A percentile compares a stretch with the other conserved stretches of the same genome.
Conservation (phyloP, 768 basidiomycete species). For the Brasilioporus rufonigricans region DNA sequence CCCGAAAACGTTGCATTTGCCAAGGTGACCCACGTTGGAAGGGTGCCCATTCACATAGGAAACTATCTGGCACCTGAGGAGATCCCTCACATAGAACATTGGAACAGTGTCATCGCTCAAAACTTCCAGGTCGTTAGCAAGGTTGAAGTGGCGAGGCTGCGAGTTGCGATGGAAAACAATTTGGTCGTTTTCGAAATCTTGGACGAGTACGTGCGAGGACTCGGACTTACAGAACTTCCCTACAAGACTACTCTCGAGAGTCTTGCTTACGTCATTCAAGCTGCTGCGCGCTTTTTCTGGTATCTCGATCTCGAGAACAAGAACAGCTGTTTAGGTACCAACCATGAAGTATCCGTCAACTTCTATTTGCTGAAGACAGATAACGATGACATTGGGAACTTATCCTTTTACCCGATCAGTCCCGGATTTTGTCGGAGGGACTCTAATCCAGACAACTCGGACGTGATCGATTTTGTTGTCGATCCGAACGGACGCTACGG, state of each 20-base stretch:
- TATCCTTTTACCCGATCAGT: background rate
- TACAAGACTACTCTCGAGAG: background rate
- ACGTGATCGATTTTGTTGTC: too few relatives aligned
- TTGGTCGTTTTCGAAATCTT: background rate
- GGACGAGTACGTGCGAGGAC: background rate
- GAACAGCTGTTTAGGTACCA: background rate
- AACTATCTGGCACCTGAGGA: background rate
- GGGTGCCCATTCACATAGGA: too few relatives aligned
- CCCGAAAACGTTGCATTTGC: background rate
- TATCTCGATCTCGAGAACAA: too few relatives aligned
- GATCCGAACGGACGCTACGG: constrained; percentile 31
- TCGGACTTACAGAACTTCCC: too few relatives aligned
- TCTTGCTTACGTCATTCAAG: background rate
- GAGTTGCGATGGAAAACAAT: background rate
- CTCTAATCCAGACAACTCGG: background rate
- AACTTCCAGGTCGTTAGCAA: background rate
- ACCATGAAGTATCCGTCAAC: constrained; percentile 5
- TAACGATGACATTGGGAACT: constrained; percentile 2
- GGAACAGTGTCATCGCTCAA: too few relatives aligned
- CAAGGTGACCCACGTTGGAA: constrained; percentile 1
- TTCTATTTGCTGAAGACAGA: constrained; percentile 4
- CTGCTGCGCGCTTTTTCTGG: constrained; percentile 20
- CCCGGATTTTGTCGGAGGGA: constrained; percentile 6
- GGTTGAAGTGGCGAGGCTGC: constrained; percentile 1
- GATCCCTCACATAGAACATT: background rate